Percentiles rank a stretch among this genome's conserved stretches.
phyloP scores from a whole-genome alignment of 805 yeast species.

The Clavispora vitiphila region DNA sequence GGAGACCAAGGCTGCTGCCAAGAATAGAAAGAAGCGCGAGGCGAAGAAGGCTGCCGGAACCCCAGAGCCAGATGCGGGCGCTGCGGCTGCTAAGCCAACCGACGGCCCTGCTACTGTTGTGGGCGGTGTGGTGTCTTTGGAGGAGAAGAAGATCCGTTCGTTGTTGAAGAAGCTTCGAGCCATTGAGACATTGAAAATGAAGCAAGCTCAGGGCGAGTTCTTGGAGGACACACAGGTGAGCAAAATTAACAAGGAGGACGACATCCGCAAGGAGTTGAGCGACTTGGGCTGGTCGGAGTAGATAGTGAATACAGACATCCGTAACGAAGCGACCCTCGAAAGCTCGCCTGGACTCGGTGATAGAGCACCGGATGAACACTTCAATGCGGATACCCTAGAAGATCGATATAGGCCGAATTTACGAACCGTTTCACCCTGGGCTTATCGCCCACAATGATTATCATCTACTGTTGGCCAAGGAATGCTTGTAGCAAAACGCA shows the following conservation, averaged over 20 bases:
- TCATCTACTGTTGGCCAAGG: too few relatives aligned
- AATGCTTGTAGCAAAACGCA: too few relatives aligned
- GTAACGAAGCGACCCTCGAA: too few relatives aligned
- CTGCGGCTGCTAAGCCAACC: neutral
- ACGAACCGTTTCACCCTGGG: too few relatives aligned
- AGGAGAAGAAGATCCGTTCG: conserved; percentile 89
- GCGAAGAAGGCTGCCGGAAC: conserved; percentile 37
- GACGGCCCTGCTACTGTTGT: conserved; percentile 37
- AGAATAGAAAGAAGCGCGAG: conserved; percentile 73
- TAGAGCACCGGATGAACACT: too few relatives aligned
- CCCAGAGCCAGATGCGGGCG: conserved; percentile 4
- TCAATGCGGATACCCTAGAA: too few relatives aligned
- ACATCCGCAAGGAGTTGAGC: conserved; percentile 69
- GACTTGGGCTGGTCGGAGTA: conserved; percentile 62
- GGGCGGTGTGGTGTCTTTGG: conserved; percentile 66
- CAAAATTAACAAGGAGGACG: conserved; percentile 82
- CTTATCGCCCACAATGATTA: too few relatives aligned
- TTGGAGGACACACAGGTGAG: conserved; percentile 90
- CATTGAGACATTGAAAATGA: conserved; percentile 83
- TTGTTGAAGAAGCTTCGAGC: conserved; percentile 90
- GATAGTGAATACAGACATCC: neutral
- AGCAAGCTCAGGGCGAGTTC: conserved; percentile 76
- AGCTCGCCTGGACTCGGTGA: too few relatives aligned
- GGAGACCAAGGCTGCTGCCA: conserved; percentile 62
- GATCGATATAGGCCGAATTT: too few relatives aligned